Percentiles rank a stretch among this genome's conserved stretches.
Evolutionary conservation across 164 flowering plant species (phyloP).

Genomic region (Vitis labrusca): DNA sequence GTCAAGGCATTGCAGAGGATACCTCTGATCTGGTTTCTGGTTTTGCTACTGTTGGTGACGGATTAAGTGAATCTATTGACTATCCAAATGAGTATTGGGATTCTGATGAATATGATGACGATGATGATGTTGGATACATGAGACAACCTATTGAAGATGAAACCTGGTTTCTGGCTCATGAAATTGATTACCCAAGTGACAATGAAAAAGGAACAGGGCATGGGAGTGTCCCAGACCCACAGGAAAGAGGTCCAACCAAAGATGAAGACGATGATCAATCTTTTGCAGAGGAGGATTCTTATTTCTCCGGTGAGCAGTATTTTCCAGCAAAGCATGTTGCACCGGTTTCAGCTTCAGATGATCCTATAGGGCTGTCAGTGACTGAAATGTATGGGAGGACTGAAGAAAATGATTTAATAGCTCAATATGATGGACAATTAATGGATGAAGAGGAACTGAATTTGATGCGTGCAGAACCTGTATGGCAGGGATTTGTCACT

Average conservation of each 20-base stretch:
- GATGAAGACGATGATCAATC: slow-evolving; percentile 95
- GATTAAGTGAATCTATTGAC: slow-evolving; percentile 83
- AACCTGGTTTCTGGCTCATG: slow-evolving; percentile 98
- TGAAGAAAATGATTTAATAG: slow-evolving; percentile 62
- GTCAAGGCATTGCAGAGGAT: slow-evolving; percentile 97
- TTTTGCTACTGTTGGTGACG: slow-evolving; percentile 95
- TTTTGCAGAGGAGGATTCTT: slow-evolving; percentile 94
- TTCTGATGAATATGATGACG: slow-evolving; percentile 97
- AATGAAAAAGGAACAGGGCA: slow-evolving; percentile 89
- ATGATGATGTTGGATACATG: slow-evolving; percentile 95
- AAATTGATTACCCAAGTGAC: slow-evolving; percentile 98
- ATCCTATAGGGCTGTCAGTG: slow-evolving; percentile 58
- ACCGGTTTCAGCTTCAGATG: slow-evolving; percentile 54
- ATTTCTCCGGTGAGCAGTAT: slow-evolving; percentile 84
- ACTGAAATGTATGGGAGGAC: slow-evolving; percentile 61
- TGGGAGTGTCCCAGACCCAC: slow-evolving; percentile 82
- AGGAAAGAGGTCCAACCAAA: slow-evolving; percentile 62
- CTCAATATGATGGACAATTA: slow-evolving; percentile 90
- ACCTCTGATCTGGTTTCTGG: slow-evolving; percentile 93
- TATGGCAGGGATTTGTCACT: slow-evolving; percentile 97
- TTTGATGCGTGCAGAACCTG: slow-evolving; percentile 92
- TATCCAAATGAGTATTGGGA: slow-evolving; percentile 98
- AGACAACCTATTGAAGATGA: slow-evolving; percentile 99
- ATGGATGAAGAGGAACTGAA: slow-evolving; percentile 89
- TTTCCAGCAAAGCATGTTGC: slow-evolving; percentile 56